Conservation (phyloP, 495 filamentous ascomycete species). For the Aspergillus ellipticus region DNA sequence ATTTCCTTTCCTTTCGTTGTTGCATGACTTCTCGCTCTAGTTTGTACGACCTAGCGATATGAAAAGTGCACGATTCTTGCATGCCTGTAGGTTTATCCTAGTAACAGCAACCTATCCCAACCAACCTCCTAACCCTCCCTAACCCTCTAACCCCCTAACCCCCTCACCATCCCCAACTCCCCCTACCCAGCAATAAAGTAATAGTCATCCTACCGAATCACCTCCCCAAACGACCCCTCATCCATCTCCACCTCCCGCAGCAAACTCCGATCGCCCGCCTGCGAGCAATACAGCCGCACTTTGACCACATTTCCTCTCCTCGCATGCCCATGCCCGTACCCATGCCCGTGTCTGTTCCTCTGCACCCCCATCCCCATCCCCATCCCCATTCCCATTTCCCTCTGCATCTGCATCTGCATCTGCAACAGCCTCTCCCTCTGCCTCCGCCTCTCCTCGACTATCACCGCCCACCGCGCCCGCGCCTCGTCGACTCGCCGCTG, state of each 20-base stretch:
- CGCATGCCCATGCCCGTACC: too few species aligned
- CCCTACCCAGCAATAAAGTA: too few species aligned
- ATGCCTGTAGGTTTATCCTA: too few species aligned
- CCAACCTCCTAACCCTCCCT: background rate
- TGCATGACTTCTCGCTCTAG: background rate
- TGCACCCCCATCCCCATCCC: slow-evolving; percentile 8
- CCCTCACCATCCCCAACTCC: background rate
- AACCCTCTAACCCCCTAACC: background rate
- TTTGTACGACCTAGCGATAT: background rate
- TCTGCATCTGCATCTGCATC: slow-evolving; percentile 10
- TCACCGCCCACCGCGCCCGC: slow-evolving; percentile 21
- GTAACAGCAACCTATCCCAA: too few species aligned
- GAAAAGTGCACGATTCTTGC: background rate
- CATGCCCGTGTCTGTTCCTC: background rate
- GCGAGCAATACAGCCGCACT: slow-evolving; percentile 20
- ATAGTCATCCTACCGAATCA: slow-evolving; percentile 1
- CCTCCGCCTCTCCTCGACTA: slow-evolving; percentile 25
- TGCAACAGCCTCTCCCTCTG: slow-evolving; percentile 15
- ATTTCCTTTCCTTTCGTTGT: background rate
- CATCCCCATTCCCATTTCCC: slow-evolving; percentile 1
- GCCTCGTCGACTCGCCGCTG: slow-evolving; percentile 15
- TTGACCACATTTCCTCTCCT: background rate
- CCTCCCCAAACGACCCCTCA: background rate
- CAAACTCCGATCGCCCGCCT: background rate
- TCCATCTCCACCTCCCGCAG: slow-evolving; percentile 8